Base-by-base conservation (phyloP, 2,329 filamentous ascomycete species). In the Trichoderma sp. region DNA sequence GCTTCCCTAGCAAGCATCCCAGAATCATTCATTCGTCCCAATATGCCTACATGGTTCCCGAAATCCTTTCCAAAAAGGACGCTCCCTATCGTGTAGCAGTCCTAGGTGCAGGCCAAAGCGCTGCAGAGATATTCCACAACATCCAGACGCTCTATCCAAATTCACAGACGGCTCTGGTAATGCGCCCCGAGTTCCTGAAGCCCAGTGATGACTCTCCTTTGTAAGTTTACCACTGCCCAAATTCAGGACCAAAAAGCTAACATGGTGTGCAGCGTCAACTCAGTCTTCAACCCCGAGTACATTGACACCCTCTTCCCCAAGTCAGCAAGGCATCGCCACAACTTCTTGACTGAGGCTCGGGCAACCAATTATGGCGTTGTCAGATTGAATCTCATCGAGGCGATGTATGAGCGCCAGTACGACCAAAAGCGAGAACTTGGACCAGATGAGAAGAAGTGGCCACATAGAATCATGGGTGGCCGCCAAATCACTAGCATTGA, bases 161-260 rank as follows among this genome's bases (percentile, higher is more conserved):
- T 76, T 89, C 91, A 32, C 85, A 87, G 73, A 94, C 93, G 0
- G 87, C 84, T 39, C 80, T 99, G 67, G 82, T 97, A 69, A 94
- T 97, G 84, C 89, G 92, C 72, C 90, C 90, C 50, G 88, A 93
- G 70, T 93, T 94, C 67, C 81, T 99, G 69, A 89, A 91, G 73
- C 94, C 94, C 1, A 97, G 93, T 76, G 94, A 99, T 76, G 95
- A 98, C 78, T 97, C 93, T 64, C 95, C 94, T 19, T 98, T 98
- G 92, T 94, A 83, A 83, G 91, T 60, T 2, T 57, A 17, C 48
- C 34, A 9, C 22, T 10, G 3, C 1, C 6, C 17, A 25, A 13
- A 19, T 7, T 7, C 29, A 52, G 15, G 13, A 29, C 19, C 7
- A 1, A 13, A 15, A 48, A 68, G 17, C 72, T 82, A 72, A 82